Percentiles rank a stretch among this genome's conserved stretches.
Conservation (phyloP, 2,329 filamentous ascomycete species). For the Alternaria triticimaculans region DNA sequence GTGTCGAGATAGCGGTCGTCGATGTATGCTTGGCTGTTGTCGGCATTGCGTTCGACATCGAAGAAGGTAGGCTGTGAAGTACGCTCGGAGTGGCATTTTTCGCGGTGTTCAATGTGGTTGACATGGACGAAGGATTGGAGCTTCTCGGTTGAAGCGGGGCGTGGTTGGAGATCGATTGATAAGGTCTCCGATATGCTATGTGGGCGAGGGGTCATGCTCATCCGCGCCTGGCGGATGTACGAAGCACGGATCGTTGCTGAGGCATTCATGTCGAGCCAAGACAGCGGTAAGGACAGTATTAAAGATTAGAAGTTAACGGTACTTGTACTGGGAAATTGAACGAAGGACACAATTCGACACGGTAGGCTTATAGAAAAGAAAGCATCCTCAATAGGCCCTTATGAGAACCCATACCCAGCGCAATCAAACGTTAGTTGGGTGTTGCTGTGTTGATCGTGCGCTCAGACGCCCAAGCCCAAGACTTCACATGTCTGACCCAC, state of each 20-base stretch:
- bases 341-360: neutral
- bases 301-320: constrained; percentile 14
- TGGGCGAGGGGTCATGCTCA: constrained; percentile 19
- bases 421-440: neutral
- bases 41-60: constrained; percentile 5
- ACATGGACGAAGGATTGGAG: constrained; percentile 26
- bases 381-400: neutral
- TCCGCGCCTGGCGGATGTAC: constrained; percentile 33
- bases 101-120: constrained; percentile 29
- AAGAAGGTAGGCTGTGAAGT: neutral
- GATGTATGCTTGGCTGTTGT: neutral
- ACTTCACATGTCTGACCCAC: constrained; percentile 24
- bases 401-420: neutral
- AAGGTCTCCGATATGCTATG: neutral
- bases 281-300: neutral
- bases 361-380: neutral
- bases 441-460: constrained; percentile 1
- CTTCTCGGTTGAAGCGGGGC: constrained; percentile 25
- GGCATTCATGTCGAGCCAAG: constrained; percentile 32
- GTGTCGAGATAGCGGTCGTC: neutral
- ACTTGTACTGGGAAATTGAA: neutral
- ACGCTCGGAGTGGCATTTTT: constrained; percentile 29
- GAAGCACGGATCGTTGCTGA: constrained; percentile 37
- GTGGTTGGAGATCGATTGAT: constrained; percentile 15
- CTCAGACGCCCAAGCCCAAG: constrained; percentile 5